Evolutionary conservation across 768 basidiomycete genomes (phyloP), one percentile per base, ranked within the genome.

Genomic region (Artomyces pyxidatus): DNA sequence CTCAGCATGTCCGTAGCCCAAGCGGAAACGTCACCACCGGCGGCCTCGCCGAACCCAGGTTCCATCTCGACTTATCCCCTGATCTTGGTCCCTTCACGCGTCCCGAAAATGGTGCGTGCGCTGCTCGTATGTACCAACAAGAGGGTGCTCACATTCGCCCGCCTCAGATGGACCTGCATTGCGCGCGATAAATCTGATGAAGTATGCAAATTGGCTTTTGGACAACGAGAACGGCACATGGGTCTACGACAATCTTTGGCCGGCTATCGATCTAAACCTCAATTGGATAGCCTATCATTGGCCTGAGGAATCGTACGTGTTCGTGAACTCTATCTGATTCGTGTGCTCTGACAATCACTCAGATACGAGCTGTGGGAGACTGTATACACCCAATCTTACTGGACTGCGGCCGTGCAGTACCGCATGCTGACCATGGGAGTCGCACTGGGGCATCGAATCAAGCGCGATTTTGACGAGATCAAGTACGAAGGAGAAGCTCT

Each of bases 321-420:
- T 23, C n/a, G n/a, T n/a, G n/a, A n/a, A 1, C 44, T 19, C 21
- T 5, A 19, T 9, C 41, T 17, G 17, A 7, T 42, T 25, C 21
- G 3, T 10, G 19, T 8, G 25, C 7, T 25, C 30, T 54, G 19
- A 43, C 42, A 29, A 28, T 26, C 25, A 14, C 37, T 7, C 42
- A 81, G 80, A 6, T 85, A 80, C 60, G 84, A 87, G 61, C 68
- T 86, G 0, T 87, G 83, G 83, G 83, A 85, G 60, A 83, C 86
- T 63, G 65, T 86, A 26, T 63, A 69, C 12, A 81, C 82, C 1
- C 75, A 78, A 16, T 87, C 84, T 3, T 91, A 87, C 72, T 90
- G 86, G 62, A 90, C 88, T 6, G 76, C 83, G 0, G 81, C 82
- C 3, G 80, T 83, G 1, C 48, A 49, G 48, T 40, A 50, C 30